phyloP scores from a whole-genome alignment of 306 rosid species.

The Sechiopsis laciniata region DNA sequence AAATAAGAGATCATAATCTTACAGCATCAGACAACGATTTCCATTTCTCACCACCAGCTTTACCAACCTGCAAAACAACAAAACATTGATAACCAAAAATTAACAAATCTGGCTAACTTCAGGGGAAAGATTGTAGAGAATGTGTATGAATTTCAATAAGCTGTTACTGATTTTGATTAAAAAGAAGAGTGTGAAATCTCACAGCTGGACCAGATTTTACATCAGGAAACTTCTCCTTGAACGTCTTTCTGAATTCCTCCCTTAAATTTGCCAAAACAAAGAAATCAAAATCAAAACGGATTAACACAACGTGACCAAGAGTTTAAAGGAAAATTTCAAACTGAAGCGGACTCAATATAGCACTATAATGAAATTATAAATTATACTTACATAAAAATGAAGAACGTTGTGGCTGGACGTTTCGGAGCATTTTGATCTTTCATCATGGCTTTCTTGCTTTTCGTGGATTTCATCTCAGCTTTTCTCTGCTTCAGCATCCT shows the following conservation, averaged over 20 bases:
- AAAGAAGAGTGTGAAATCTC: conserved; percentile 20
- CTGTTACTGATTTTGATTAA: conserved; percentile 51
- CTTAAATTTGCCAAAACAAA: conserved; percentile 20
- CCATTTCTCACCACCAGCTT: conserved; percentile 33
- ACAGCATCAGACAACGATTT: conserved; percentile 25
- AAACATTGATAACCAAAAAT: neutral
- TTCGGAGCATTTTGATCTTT: conserved; percentile 36
- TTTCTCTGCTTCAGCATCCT: conserved; percentile 32
- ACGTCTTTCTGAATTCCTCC: conserved; percentile 38
- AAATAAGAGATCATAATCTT: conserved; percentile 9
- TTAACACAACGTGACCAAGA: neutral
- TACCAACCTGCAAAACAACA: conserved; percentile 24
- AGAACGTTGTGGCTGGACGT: conserved; percentile 35
- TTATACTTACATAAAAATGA: conserved; percentile 30
- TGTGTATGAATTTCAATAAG: conserved; percentile 70
- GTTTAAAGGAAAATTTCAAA: neutral
- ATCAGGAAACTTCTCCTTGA: conserved; percentile 32
- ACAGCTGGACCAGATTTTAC: conserved; percentile 32
- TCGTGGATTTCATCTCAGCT: conserved; percentile 25
- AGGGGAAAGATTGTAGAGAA: conserved; percentile 86
- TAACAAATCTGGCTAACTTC: conserved; percentile 22
- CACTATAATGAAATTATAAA: neutral
- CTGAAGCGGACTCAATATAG: neutral
- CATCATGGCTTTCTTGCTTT: conserved; percentile 25
- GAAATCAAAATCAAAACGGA: neutral